Evolutionary conservation across 1,284 basidiomycete genomes (phyloP), one percentile per base, ranked within the genome.

Genomic region (Ceratobasidium sp.): DNA sequence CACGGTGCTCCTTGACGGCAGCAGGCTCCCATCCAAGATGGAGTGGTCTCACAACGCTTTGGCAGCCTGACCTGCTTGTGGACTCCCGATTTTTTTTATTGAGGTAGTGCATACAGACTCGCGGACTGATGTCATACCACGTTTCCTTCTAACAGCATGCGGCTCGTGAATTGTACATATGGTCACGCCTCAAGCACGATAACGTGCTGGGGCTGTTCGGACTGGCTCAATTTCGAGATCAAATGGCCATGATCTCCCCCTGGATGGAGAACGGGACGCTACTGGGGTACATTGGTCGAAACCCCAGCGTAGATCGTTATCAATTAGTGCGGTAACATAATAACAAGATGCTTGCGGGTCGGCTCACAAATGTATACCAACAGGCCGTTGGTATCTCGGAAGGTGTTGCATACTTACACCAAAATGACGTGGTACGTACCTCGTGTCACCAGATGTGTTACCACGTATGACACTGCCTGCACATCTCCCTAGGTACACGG

Each of bases 231-330:
- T 63, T 43, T 48, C 39, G 37, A 46, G 5, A n/a, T n/a, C n/a
- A n/a, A n/a, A n/a, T n/a, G n/a, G n/a, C n/a, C n/a, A n/a, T n/a
- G n/a, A n/a, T n/a, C n/a, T n/a, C n/a, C n/a, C n/a, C n/a, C n/a
- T n/a, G n/a, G n/a, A n/a, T n/a, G n/a, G n/a, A n/a, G n/a, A n/a
- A n/a, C n/a, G n/a, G n/a, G n/a, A n/a, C n/a, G n/a, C n/a, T 63
- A 1, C 37, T n/a, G 39, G 61, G 46, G 39, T 63, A 63, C 27
- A 43, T 63, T 39, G 11, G 24, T 13, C 16, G 37, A 14, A 63
- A 39, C 27, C 37, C 39, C 7, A 63, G 61, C n/a, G 61, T 63
- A 5, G 39, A 63, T 63, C 61, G 61, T 43, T 63, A 63, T 16
- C n/a, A 11, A 7, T 39, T 63, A 13, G 61, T 63, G 24, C n/a